phyloP scores from a whole-genome alignment of 441 rosid genomes.

The Kokia cookei region DNA sequence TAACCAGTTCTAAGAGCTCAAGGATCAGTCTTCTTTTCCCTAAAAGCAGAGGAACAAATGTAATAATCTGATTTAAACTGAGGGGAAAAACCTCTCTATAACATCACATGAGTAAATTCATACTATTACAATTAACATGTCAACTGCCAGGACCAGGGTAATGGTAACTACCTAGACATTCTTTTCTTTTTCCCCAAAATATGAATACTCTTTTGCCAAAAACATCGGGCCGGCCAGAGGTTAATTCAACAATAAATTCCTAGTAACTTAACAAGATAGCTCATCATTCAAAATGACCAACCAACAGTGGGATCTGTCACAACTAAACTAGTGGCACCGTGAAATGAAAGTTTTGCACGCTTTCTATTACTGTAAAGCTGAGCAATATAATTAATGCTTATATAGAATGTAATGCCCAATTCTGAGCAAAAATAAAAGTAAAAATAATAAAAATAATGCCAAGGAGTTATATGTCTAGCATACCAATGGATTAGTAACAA shows the following conservation, averaged over 20 bases:
- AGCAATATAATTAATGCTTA: background rate
- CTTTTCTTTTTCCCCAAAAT: background rate
- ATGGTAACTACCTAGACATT: background rate
- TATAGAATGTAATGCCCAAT: background rate
- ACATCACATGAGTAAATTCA: background rate
- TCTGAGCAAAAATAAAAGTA: slow-evolving; percentile 1
- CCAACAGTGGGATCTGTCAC: background rate
- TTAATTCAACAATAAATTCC: background rate
- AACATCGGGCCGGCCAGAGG: background rate
- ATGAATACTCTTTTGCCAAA: background rate
- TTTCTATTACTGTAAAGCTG: background rate
- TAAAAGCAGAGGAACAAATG: background rate
- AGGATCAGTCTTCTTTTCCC: background rate
- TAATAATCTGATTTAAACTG: background rate
- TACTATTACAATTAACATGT: background rate
- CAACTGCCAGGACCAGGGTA: background rate
- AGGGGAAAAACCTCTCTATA: background rate
- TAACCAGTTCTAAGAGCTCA: background rate
- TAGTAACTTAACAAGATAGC: background rate
- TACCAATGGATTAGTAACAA: background rate
- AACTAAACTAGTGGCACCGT: background rate
- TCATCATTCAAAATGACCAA: background rate
- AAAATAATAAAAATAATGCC: background rate
- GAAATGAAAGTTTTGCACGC: background rate
- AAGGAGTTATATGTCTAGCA: background rate